These are phyloP conservation scores for Sugiyamaella xylanicola DNA, from an alignment of 1,139 yeast species.

Conservation along the genomic window DNA sequence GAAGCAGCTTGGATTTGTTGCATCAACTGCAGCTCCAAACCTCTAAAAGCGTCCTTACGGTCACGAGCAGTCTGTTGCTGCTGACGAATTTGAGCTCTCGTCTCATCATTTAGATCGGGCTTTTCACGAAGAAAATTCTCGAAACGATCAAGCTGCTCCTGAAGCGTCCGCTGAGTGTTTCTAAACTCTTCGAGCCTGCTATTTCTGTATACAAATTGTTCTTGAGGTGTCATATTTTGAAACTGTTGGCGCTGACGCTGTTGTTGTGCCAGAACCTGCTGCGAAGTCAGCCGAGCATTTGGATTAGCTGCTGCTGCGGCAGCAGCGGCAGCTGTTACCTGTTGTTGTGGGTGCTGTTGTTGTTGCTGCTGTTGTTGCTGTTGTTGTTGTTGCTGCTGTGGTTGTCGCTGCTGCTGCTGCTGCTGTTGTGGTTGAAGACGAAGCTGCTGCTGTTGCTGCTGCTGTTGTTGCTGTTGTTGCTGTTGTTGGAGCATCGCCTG, in stretches of 20 bases:
- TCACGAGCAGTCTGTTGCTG: conserved; percentile 34
- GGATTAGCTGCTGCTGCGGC: conserved; percentile 28
- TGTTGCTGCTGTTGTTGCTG: conserved; percentile 13
- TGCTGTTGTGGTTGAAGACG: conserved; percentile 11
- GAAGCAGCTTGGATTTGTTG: conserved; percentile 39
- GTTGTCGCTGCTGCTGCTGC: conserved; percentile 10
- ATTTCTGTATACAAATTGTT: conserved; percentile 34
- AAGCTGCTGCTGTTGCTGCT: neutral
- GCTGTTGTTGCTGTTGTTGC: neutral
- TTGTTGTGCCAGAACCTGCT: neutral
- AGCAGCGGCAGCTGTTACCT: conserved; percentile 24
- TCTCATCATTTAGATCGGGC: conserved; percentile 30
- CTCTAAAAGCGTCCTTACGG: conserved; percentile 32
- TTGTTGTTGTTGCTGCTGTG: conserved; percentile 5
- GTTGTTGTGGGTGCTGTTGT: conserved; percentile 9
- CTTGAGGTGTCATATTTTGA: conserved; percentile 33
- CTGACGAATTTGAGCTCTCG: conserved; percentile 28
- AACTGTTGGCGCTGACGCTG: conserved; percentile 20
- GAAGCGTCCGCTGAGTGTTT: conserved; percentile 28
- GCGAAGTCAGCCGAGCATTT: neutral
- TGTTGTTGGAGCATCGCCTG: conserved; percentile 5
- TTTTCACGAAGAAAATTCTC: conserved; percentile 33
- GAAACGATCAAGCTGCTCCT: conserved; percentile 29
- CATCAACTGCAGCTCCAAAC: conserved; percentile 33
- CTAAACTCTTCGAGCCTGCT: conserved; percentile 32